Evolutionary conservation across 352 stramenopile species (phyloP).

Genomic region (Phytophthora hibernalis): DNA sequence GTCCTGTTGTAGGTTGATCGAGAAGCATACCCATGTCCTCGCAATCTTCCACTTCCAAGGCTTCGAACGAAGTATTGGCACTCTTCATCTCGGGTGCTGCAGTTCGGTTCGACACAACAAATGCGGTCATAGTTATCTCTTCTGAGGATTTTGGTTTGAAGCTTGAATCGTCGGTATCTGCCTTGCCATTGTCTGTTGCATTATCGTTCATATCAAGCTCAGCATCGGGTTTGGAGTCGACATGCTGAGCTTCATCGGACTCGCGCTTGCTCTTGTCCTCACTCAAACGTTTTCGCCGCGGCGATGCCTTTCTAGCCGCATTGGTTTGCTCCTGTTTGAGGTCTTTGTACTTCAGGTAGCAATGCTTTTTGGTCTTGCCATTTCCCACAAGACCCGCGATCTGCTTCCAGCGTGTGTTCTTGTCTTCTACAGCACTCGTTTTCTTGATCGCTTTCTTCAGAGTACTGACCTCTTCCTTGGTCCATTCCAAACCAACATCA

Average conservation of each 20-base stretch:
- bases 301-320: constrained; percentile 39
- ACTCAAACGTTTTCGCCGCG: constrained; percentile 24
- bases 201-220: constrained; percentile 2
- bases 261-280: constrained; percentile 19
- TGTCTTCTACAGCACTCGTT: constrained; percentile 63
- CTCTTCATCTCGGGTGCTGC: neutral
- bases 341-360: constrained; percentile 88
- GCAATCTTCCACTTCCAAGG: constrained; percentile 59
- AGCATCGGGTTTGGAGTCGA: neutral
- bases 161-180: neutral
- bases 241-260: neutral
- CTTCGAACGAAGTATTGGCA: constrained; percentile 14
- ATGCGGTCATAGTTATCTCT: constrained; percentile 2
- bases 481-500: constrained; percentile 46
- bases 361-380: constrained; percentile 79
- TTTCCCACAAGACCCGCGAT: constrained; percentile 68
- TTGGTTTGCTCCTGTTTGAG: constrained; percentile 71
- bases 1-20: constrained; percentile 12
- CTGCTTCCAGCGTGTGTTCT: constrained; percentile 77
- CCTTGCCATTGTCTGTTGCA: constrained; percentile 9
- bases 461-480: constrained; percentile 56
- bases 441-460: constrained; percentile 84
- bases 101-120: constrained; percentile 23
- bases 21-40: constrained; percentile 51
- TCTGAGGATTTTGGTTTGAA: constrained; percentile 6